Evolutionary conservation across 495 filamentous ascomycete species (phyloP).

Genomic region (Neurospora tetrasperma): DNA sequence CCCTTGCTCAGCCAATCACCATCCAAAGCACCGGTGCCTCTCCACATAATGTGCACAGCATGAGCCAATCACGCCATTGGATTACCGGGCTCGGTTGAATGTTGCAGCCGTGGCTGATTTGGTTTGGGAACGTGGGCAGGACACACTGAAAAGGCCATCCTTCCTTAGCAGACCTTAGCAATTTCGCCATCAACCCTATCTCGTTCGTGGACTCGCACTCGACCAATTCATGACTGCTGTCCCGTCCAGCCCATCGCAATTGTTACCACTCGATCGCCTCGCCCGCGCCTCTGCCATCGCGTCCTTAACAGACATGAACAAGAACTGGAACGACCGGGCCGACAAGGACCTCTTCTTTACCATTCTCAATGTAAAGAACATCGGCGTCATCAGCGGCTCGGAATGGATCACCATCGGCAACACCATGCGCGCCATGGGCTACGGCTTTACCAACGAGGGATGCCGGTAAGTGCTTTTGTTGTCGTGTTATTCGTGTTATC

Average conservation of each 20-base stretch:
- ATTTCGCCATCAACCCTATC: conserved; percentile 13
- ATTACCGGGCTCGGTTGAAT: conserved; percentile 14
- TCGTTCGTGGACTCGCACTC: conserved; percentile 8
- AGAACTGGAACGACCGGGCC: conserved; percentile 44
- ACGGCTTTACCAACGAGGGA: conserved; percentile 45
- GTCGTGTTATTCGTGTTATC: background rate
- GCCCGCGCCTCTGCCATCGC: background rate
- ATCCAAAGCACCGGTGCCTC: no score
- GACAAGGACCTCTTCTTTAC: conserved; percentile 46
- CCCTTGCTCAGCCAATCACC: background rate
- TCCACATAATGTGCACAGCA: background rate
- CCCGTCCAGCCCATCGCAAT: background rate
- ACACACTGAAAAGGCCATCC: conserved; percentile 13
- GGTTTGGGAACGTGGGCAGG: conserved; percentile 13
- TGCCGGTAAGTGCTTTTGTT: conserved; percentile 34
- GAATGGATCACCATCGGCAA: conserved; percentile 45
- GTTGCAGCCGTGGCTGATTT: conserved; percentile 11
- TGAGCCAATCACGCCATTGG: background rate
- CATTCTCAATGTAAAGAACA: conserved; percentile 44
- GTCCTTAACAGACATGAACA: conserved; percentile 29
- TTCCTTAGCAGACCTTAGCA: conserved; percentile 27
- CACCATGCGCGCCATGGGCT: conserved; percentile 39
- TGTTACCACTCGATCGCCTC: conserved; percentile 2
- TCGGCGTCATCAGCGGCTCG: conserved; percentile 42
- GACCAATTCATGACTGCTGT: background rate